A percentile compares a stretch with the other conserved stretches of the same genome.
Evolutionary conservation across 139 green algal species (phyloP).

Genomic region (Picochlorum sp.): DNA sequence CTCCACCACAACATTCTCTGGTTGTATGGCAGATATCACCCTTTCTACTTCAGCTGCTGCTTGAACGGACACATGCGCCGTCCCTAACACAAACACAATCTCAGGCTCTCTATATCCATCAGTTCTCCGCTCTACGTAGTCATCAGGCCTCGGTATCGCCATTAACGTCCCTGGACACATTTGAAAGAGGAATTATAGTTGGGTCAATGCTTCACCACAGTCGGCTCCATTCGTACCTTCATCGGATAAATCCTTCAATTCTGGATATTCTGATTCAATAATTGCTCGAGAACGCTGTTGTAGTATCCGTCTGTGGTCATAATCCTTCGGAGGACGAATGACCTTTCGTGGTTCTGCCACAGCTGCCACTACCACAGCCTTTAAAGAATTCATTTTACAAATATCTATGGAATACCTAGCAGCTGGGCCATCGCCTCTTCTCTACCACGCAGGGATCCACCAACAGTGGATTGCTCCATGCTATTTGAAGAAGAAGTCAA

Average conservation of each 20-base stretch:
- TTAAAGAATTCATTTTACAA: too few species aligned
- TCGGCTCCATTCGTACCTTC: neutral
- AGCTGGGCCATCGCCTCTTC: too few species aligned
- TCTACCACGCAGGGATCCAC: too few species aligned
- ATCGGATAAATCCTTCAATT: neutral
- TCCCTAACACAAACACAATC: conserved; percentile 61
- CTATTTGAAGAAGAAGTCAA: too few species aligned
- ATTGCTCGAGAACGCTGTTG: neutral
- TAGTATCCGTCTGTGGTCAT: neutral
- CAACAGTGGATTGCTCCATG: too few species aligned
- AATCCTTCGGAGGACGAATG: neutral
- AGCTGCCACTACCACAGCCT: too few species aligned
- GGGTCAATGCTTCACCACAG: neutral
- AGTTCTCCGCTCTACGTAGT: conserved; percentile 52
- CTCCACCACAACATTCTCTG: conserved; percentile 63
- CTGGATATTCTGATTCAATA: neutral
- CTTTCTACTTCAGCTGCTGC: conserved; percentile 46
- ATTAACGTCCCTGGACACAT: conserved; percentile 48
- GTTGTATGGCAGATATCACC: conserved; percentile 47
- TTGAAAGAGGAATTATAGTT: too few species aligned
- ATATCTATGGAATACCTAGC: too few species aligned
- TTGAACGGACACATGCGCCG: conserved; percentile 50
- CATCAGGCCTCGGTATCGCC: conserved; percentile 36
- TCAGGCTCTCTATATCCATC: conserved; percentile 72
- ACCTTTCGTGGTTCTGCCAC: neutral